phyloP scores from a whole-genome alignment of 2,329 filamentous ascomycete species.

The Chaetomiaceae sp. region DNA sequence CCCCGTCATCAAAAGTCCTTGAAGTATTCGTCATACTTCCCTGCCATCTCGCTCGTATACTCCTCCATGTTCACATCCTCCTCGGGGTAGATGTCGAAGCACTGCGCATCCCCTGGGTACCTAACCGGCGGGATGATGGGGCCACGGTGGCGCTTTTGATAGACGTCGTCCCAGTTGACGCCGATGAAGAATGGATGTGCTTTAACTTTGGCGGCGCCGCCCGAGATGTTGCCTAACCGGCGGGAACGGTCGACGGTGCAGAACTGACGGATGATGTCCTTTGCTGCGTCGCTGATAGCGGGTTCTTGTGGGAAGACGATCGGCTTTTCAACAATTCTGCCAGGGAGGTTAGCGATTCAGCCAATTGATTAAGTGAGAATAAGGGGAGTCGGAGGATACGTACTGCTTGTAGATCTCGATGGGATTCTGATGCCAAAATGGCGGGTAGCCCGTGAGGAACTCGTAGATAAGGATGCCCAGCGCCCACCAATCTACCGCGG shows the following conservation, averaged over 20 bases:
- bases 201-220: constrained; percentile 68
- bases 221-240: constrained; percentile 72
- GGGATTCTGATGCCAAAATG: constrained; percentile 82
- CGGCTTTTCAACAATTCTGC: constrained; percentile 72
- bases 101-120: constrained; percentile 69
- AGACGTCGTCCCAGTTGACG: constrained; percentile 70
- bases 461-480: constrained; percentile 80
- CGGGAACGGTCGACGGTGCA: constrained; percentile 76
- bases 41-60: constrained; percentile 65
- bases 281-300: constrained; percentile 60
- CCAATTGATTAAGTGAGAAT: neutral
- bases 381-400: constrained; percentile 26
- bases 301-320: constrained; percentile 68
- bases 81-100: constrained; percentile 80
- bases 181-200: constrained; percentile 69
- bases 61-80: constrained; percentile 61
- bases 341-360: neutral
- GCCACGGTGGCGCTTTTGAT: constrained; percentile 58
- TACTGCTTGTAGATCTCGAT: constrained; percentile 82
- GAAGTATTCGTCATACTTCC: constrained; percentile 68
- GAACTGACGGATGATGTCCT: constrained; percentile 70
- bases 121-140: constrained; percentile 73
- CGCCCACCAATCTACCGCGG: constrained; percentile 84
- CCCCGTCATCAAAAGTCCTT: constrained; percentile 56
- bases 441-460: constrained; percentile 78